Percentiles rank a stretch among this genome's conserved stretches.
Conservation (phyloP, 306 rosid genomes). For the Vigna trinervia region DNA sequence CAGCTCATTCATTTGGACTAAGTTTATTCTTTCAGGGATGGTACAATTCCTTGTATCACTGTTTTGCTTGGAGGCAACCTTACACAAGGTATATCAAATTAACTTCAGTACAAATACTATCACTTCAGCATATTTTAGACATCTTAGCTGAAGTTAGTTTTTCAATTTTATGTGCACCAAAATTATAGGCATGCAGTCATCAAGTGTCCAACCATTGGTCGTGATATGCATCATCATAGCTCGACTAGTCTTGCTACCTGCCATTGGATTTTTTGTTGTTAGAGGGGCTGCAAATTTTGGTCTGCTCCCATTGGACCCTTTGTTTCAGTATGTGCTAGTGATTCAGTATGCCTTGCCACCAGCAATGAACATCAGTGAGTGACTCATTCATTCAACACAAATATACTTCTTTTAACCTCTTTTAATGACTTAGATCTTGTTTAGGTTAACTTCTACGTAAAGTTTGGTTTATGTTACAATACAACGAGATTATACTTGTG, state of each 20-base stretch:
- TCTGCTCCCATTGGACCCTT: slow-evolving; percentile 68
- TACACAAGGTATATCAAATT: slow-evolving; percentile 59
- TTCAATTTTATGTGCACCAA: not conserved
- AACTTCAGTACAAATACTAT: not conserved
- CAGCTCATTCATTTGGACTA: slow-evolving; percentile 12
- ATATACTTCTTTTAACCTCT: not conserved
- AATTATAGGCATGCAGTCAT: slow-evolving; percentile 62
- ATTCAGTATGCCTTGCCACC: slow-evolving; percentile 89
- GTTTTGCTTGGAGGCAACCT: slow-evolving; percentile 91
- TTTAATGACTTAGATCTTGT: not conserved
- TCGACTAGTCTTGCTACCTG: slow-evolving; percentile 59
- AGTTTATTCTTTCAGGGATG: slow-evolving; percentile 60
- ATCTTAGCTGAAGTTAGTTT: not conserved
- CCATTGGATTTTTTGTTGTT: slow-evolving; percentile 70
- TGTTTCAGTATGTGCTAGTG: slow-evolving; percentile 73
- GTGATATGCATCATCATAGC: slow-evolving; percentile 54
- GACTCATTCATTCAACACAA: not conserved
- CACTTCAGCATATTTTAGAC: not conserved
- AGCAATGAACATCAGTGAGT: slow-evolving; percentile 85
- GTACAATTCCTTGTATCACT: slow-evolving; percentile 86
- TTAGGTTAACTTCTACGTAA: not conserved
- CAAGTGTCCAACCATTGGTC: slow-evolving; percentile 51
- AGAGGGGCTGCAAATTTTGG: slow-evolving; percentile 60
- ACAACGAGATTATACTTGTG: slow-evolving; percentile 57
- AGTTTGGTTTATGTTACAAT: slow-evolving; percentile 62